Percentiles rank a stretch among this genome's conserved stretches.
Conservation (phyloP, 176 grass and related monocot genomes). For the Typha latifolia region DNA sequence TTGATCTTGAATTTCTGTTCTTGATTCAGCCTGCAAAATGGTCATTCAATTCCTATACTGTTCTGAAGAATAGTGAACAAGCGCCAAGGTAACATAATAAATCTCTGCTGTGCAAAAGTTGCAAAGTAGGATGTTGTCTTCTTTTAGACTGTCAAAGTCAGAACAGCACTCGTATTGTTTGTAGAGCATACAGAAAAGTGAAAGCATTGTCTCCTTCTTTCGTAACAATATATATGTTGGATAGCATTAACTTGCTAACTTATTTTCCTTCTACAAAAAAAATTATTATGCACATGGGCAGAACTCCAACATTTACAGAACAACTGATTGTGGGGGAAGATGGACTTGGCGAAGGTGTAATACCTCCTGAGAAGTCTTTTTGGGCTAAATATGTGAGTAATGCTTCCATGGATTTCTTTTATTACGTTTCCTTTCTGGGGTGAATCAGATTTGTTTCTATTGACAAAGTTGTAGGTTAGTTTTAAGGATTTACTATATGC, state of each 20-base stretch:
- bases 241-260: no score
- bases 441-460: not conserved
- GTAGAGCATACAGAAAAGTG: not conserved
- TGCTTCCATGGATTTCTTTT: not conserved
- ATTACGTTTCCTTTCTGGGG: not conserved
- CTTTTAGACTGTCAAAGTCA: not conserved
- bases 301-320: slow-evolving; percentile 90
- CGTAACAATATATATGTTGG: no score
- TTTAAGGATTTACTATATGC: no score
- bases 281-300: slow-evolving; percentile 16
- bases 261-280: no score
- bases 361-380: slow-evolving; percentile 86
- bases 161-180: not conserved
- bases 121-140: not conserved
- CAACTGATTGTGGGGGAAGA: slow-evolving; percentile 52
- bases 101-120: not conserved
- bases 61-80: slow-evolving; percentile 86
- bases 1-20: not conserved
- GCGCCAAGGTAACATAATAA: slow-evolving; percentile 55
- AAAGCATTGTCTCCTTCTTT: no score
- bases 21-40: slow-evolving; percentile 83
- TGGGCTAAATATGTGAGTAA: slow-evolving; percentile 98
- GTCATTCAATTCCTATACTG: slow-evolving; percentile 76
- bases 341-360: slow-evolving; percentile 65
- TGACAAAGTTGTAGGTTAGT: no score